Percentiles rank a stretch among this genome's conserved stretches.
Evolutionary conservation across 495 filamentous ascomycete species (phyloP).

Genomic region (Daldinia loculata): DNA sequence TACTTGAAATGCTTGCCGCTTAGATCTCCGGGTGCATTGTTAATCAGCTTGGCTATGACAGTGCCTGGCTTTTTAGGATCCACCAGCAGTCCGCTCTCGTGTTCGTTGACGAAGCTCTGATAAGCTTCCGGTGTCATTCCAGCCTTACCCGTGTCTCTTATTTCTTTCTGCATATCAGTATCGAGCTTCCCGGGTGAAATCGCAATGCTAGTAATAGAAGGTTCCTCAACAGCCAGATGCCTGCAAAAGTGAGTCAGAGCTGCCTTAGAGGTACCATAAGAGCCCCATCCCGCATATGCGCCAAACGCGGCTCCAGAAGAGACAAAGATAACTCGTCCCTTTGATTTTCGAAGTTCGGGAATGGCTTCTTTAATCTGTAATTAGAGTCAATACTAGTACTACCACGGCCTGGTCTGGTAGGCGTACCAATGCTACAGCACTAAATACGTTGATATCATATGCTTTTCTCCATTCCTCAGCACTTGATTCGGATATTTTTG

Average conservation of each 20-base stretch:
- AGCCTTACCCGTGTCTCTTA: constrained; percentile 73
- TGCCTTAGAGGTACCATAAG: constrained; percentile 87
- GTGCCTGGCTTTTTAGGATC: constrained; percentile 84
- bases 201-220: constrained; percentile 71
- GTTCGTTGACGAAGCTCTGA: constrained; percentile 69
- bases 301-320: constrained; percentile 77
- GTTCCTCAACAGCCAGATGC: constrained; percentile 81
- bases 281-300: constrained; percentile 77
- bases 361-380: constrained; percentile 76
- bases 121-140: constrained; percentile 72
- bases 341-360: constrained; percentile 71
- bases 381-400: constrained; percentile 24
- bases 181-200: constrained; percentile 88
- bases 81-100: constrained; percentile 76
- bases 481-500: constrained; percentile 69
- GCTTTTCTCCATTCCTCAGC: constrained; percentile 75
- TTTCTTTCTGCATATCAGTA: constrained; percentile 89
- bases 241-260: constrained; percentile 82
- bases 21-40: constrained; percentile 65
- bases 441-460: constrained; percentile 87
- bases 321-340: constrained; percentile 76
- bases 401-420: too few relatives aligned
- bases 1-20: constrained; percentile 81
- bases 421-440: constrained; percentile 77
- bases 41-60: constrained; percentile 81